Evolutionary conservation across 352 stramenopile species (phyloP).

Genomic region (Phytophthora pini): DNA sequence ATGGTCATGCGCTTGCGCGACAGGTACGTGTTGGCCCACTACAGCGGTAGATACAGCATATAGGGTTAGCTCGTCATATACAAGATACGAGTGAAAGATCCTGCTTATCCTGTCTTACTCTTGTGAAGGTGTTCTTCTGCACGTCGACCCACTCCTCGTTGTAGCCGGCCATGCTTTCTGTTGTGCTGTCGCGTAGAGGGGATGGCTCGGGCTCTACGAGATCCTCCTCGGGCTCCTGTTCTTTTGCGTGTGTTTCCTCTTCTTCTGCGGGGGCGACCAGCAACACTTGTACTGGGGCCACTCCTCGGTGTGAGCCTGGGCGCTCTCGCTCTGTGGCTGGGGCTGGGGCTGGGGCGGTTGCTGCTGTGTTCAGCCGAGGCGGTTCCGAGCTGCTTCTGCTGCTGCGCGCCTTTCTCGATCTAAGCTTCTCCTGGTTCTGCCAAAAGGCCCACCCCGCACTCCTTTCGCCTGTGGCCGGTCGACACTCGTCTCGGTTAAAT

Average conservation of each 20-base stretch:
- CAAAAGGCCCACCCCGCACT: slow-evolving; percentile 17
- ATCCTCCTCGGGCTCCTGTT: slow-evolving; percentile 27
- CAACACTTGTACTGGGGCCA: slow-evolving; percentile 27
- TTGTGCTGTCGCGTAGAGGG: slow-evolving; percentile 12
- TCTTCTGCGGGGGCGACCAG: slow-evolving; percentile 10
- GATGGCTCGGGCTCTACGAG: background rate
- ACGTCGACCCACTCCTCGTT: slow-evolving; percentile 90
- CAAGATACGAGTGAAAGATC: no score
- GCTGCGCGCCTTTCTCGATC: background rate
- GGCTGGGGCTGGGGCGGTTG: background rate
- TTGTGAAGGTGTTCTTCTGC: slow-evolving; percentile 93
- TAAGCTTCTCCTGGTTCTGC: slow-evolving; percentile 29
- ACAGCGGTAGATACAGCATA: slow-evolving; percentile 12
- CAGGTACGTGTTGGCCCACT: slow-evolving; percentile 93
- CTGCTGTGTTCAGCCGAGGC: slow-evolving; percentile 26
- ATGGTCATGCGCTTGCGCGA: slow-evolving; percentile 90
- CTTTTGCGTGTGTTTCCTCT: slow-evolving; percentile 6
- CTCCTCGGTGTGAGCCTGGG: slow-evolving; percentile 15
- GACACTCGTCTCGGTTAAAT: slow-evolving; percentile 18
- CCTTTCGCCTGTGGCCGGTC: background rate
- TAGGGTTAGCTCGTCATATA: slow-evolving; percentile 14
- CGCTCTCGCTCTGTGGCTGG: slow-evolving; percentile 10
- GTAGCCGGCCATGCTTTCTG: slow-evolving; percentile 62
- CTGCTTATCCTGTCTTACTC: slow-evolving; percentile 41
- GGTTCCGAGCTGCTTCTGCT: slow-evolving; percentile 26